Conservation (phyloP, 169 alveolate genomes). For the Amoebophrya sp. region DNA sequence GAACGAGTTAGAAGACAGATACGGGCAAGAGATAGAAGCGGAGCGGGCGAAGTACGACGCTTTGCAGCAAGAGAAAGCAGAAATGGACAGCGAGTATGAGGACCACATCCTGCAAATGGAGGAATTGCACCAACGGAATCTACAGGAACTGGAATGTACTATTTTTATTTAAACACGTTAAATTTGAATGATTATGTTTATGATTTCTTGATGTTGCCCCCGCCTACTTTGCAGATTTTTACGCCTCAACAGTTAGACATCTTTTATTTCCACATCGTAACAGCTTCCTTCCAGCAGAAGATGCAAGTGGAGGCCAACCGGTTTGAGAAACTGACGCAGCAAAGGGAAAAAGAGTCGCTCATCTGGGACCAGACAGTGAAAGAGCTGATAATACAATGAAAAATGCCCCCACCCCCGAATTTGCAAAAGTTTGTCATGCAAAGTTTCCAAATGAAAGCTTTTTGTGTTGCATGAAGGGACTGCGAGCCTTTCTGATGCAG, state of each 20-base stretch:
- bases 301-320: conserved; percentile 63
- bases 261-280: background rate
- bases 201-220: too few relatives aligned
- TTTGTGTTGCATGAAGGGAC: too few relatives aligned
- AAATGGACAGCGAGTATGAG: conserved; percentile 60
- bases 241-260: too few relatives aligned
- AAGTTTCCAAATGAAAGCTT: too few relatives aligned
- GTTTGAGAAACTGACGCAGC: conserved; percentile 58
- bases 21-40: conserved; percentile 54
- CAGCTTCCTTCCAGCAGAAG: conserved; percentile 58
- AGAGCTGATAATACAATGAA: too few relatives aligned
- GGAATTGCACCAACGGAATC: conserved; percentile 54
- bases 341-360: conserved; percentile 63
- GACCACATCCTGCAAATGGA: conserved; percentile 56
- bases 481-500: too few relatives aligned
- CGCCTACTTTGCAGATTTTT: too few relatives aligned
- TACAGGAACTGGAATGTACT: conserved; percentile 57
- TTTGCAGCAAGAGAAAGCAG: conserved; percentile 59
- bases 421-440: too few relatives aligned
- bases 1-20: conserved; percentile 65
- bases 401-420: too few relatives aligned
- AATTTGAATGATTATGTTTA: too few relatives aligned
- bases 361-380: conserved; percentile 59
- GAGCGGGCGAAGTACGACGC: conserved; percentile 64
- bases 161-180: background rate